phyloP scores from a whole-genome alignment of 371 early-diverging fungal genomes.

The Mortierella sp. region DNA sequence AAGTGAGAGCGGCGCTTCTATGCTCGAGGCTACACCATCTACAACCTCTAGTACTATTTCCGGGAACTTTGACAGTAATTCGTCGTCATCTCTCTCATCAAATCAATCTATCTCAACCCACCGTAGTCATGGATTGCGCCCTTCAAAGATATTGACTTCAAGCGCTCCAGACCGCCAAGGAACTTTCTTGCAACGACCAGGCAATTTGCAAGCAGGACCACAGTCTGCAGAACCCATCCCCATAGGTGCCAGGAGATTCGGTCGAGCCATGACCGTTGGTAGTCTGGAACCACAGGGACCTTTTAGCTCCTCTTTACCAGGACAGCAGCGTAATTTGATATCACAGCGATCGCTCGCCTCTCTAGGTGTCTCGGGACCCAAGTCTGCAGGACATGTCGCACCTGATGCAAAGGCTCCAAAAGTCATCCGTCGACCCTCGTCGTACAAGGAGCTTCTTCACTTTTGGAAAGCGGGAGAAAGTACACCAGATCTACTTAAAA shows the following conservation, averaged over 20 bases:
- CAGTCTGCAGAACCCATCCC: slow-evolving; percentile 21
- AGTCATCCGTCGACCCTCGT: slow-evolving; percentile 27
- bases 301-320: background rate
- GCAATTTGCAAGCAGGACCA: slow-evolving; percentile 9
- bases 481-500: slow-evolving; percentile 30
- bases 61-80: background rate
- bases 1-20: background rate
- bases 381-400: background rate
- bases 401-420: slow-evolving; percentile 6
- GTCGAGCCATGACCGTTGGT: slow-evolving; percentile 10
- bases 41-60: background rate
- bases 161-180: too few relatives aligned
- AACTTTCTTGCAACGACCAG: background rate
- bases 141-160: background rate
- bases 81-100: background rate
- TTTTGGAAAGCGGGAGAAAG: slow-evolving; percentile 52
- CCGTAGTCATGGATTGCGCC: background rate
- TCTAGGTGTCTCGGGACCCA: background rate
- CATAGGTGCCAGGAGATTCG: background rate
- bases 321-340: background rate
- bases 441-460: slow-evolving; percentile 46
- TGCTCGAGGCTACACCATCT: background rate
- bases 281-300: slow-evolving; percentile 1
- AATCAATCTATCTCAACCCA: background rate
- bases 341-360: background rate